Base-by-base conservation (phyloP, 805 yeast species). In the Hanseniaspora lachancei region DNA sequence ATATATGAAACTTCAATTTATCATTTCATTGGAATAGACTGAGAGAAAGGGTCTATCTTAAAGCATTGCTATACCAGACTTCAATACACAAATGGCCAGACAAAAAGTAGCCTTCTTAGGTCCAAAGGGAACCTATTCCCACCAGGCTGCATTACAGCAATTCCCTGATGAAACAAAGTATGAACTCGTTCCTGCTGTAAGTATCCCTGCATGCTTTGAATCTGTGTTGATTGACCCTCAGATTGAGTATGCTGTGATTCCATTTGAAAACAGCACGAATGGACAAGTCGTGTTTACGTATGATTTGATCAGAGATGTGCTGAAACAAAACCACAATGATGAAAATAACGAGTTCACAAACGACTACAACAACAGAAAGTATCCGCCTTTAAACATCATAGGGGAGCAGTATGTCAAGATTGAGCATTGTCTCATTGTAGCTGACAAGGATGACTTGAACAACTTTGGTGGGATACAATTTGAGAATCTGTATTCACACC, bases 251-350 rank as follows among this genome's bases (percentile, higher is more conserved):
- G 82, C 91, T 0, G 84, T 89, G 12, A 84, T 93, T 2, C 98
- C 98, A 1, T 78, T 87, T 61, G 97, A 91, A 63, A 91, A 91
- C 70, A 89, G 97, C 3, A 84, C 97, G 1, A 93, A 91, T 67
- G 98, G 98, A 0, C 89, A 84, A 61, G 98, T 93, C 7, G 85
- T 82, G 1, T 78, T 83, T 64, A 86, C 96, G 0, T 82, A 86
- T 66, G 96, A 89, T 64, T 71, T 89, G 15, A 71, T 91, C 34
- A 72, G 95, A 59, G 89, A 85, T 63, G 78, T 82, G 78, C 65
- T 68, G 68, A 57, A 62, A 18, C 32, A 57, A 5, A 42, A 56
- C 12, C 12, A 34, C 15, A 50, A 16, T 10, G 42, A 54, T 8
- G 49, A 47, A 24, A 20, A 39, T 34, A 38, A n/a, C 20, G 16